Percentiles rank a stretch among this genome's conserved stretches.
Conservation (phyloP, 2,329 filamentous ascomycete species). For the Zelopaecilomyces penicillatus region DNA sequence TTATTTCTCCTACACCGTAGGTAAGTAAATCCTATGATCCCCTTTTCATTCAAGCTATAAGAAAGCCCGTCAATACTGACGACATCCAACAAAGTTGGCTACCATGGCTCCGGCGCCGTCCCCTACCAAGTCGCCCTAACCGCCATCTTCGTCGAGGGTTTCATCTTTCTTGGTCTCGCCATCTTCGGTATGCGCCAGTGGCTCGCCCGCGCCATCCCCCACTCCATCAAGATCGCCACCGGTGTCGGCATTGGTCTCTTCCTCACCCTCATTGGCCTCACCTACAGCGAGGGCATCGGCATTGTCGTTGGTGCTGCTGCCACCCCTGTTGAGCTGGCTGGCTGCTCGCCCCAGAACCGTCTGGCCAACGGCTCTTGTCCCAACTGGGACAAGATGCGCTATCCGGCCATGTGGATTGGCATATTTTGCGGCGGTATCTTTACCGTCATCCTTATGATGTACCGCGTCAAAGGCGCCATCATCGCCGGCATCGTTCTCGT, state of each 20-base stretch:
- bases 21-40: conserved; percentile 12
- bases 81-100: conserved; percentile 49
- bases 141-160: conserved; percentile 82
- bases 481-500: conserved; percentile 77
- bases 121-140: conserved; percentile 71
- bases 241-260: conserved; percentile 82
- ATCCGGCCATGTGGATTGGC: conserved; percentile 76
- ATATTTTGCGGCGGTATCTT: conserved; percentile 80
- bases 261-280: conserved; percentile 65
- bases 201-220: conserved; percentile 75
- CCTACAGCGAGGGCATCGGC: conserved; percentile 76
- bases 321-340: conserved; percentile 68
- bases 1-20: conserved; percentile 68
- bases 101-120: conserved; percentile 63
- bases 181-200: conserved; percentile 77
- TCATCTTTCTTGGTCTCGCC: conserved; percentile 74
- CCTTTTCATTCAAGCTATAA: conserved; percentile 13
- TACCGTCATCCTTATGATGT: conserved; percentile 74
- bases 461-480: conserved; percentile 78
- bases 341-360: conserved; percentile 45
- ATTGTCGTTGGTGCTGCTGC: conserved; percentile 59
- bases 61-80: conserved; percentile 4
- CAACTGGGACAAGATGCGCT: conserved; percentile 64
- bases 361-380: conserved; percentile 50
- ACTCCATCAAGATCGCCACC: conserved; percentile 78